phyloP scores from a whole-genome alignment of 2,329 filamentous ascomycete species.

The Fusarium sp. region DNA sequence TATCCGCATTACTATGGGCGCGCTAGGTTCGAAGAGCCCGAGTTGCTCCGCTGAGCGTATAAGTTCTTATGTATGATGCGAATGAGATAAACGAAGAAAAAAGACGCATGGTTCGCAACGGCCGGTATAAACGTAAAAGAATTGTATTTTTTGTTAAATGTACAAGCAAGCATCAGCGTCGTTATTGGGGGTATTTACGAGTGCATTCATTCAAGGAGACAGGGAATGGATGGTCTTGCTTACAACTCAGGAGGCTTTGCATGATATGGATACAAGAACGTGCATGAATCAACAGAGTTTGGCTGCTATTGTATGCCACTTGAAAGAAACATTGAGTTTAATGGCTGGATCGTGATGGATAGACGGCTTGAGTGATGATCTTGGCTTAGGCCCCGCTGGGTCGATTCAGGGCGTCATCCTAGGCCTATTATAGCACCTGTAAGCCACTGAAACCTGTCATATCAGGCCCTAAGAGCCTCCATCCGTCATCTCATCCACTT shows the following conservation, averaged over 20 bases:
- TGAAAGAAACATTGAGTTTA: background rate
- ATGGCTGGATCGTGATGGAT: background rate
- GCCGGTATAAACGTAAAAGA: conserved; percentile 11
- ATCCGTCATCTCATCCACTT: conserved; percentile 27
- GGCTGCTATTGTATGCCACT: background rate
- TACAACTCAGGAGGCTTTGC: background rate
- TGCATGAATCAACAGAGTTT: conserved; percentile 11
- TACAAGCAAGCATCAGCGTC: conserved; percentile 27
- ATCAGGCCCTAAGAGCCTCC: background rate
- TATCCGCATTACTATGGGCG: conserved; percentile 53
- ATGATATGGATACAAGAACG: conserved; percentile 3
- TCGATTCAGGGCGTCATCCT: background rate
- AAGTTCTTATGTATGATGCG: background rate
- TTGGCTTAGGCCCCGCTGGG: background rate
- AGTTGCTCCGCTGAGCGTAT: conserved; percentile 42
- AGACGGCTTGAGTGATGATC: background rate
- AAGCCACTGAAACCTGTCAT: conserved; percentile 23
- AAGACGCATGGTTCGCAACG: background rate
- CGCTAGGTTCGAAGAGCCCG: conserved; percentile 56
- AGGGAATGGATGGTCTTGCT: conserved; percentile 2
- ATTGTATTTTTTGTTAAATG: conserved; percentile 25
- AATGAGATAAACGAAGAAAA: conserved; percentile 7
- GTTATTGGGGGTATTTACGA: conserved; percentile 6
- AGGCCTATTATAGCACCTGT: background rate
- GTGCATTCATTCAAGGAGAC: conserved; percentile 20